Evolutionary conservation across 139 green algal species (phyloP).

Genomic region (Chlamydomonas incerta): DNA sequence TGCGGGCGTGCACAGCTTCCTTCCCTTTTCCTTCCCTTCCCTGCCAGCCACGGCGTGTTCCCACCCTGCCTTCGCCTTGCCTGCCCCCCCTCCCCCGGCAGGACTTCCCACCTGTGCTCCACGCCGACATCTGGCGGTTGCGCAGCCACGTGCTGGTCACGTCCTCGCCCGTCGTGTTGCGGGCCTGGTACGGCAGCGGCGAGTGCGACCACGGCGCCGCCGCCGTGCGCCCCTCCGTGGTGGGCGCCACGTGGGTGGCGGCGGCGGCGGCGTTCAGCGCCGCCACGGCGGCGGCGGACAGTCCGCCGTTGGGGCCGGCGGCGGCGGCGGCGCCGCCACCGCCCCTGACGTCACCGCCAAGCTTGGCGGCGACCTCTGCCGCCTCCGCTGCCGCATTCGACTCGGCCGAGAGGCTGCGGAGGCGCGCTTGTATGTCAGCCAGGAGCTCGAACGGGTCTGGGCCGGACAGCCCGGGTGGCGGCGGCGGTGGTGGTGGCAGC

Average conservation of each 20-base stretch:
- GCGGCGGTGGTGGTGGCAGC: not conserved
- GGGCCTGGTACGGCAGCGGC: slow-evolving; percentile 28
- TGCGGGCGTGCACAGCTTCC: too few relatives aligned
- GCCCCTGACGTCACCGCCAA: not conserved
- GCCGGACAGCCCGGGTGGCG: not conserved
- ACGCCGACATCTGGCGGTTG: not conserved
- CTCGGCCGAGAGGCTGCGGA: slow-evolving; percentile 10
- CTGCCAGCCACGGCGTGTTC: too few relatives aligned
- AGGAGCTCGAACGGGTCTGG: slow-evolving; percentile 8
- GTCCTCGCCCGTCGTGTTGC: slow-evolving; percentile 17
- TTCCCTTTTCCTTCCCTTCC: too few relatives aligned
- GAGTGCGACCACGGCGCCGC: not conserved
- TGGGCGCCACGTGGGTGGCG: not conserved
- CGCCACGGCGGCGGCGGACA: not conserved
- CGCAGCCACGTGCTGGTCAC: slow-evolving; percentile 9
- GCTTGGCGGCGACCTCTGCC: not conserved
- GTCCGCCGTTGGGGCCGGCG: not conserved
- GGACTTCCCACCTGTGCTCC: slow-evolving; percentile 17
- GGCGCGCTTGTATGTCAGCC: slow-evolving; percentile 16
- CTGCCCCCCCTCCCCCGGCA: not conserved
- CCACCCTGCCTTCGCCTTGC: not conserved
- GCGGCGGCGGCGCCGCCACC: not conserved
- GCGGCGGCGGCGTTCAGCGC: not conserved
- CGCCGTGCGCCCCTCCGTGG: slow-evolving; percentile 3
- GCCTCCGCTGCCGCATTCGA: not conserved